phyloP scores from a whole-genome alignment of 1,284 basidiomycete genomes.

The Naganishia cerealis region DNA sequence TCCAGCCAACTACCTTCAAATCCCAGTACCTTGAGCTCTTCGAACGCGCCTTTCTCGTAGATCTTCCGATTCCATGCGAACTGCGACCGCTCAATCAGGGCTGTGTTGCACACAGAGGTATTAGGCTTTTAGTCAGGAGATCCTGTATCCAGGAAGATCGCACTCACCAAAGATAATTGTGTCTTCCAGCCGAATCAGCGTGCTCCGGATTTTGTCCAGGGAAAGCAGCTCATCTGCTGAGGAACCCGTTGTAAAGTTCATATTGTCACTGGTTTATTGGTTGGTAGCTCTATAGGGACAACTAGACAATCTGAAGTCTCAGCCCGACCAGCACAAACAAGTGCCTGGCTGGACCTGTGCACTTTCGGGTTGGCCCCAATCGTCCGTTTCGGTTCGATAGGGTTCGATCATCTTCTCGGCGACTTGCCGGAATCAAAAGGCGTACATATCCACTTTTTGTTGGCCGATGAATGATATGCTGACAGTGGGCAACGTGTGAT shows the following conservation, averaged over 20 bases:
- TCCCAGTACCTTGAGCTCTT: slow-evolving; percentile 68
- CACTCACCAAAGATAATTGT: slow-evolving; percentile 85
- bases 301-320: neutral
- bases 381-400: slow-evolving; percentile 22
- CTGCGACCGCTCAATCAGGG: slow-evolving; percentile 92
- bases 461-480: no score
- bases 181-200: slow-evolving; percentile 88
- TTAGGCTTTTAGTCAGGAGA: neutral
- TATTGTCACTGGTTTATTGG: slow-evolving; percentile 23
- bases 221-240: slow-evolving; percentile 73
- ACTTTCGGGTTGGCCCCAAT: neutral
- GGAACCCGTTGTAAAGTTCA: slow-evolving; percentile 58
- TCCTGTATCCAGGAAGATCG: neutral
- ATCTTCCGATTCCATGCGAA: slow-evolving; percentile 92
- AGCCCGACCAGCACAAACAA: neutral
- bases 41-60: slow-evolving; percentile 77
- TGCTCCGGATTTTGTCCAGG: slow-evolving; percentile 79
- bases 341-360: neutral
- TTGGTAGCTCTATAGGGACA: neutral
- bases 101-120: slow-evolving; percentile 45
- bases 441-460: neutral
- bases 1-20: slow-evolving; percentile 88
- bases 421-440: neutral
- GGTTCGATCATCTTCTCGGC: slow-evolving; percentile 27
- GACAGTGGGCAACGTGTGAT: no score